These are phyloP conservation scores for Neobulgaria alba DNA, from an alignment of 2,329 filamentous ascomycete genomes.

Conservation along the genomic window DNA sequence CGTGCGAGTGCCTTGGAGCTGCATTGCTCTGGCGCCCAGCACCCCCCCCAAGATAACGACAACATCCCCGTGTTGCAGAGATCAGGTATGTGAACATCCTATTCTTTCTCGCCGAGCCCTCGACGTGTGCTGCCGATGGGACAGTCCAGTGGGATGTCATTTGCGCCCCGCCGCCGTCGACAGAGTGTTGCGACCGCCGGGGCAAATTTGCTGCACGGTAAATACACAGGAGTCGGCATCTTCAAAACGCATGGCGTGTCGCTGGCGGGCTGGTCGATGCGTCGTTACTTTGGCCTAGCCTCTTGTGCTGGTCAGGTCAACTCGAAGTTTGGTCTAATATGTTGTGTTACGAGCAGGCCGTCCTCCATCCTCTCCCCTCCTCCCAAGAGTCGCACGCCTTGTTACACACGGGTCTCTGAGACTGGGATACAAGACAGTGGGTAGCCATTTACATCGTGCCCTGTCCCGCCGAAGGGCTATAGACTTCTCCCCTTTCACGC, in stretches of 20 bases:
- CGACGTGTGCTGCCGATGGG: not conserved
- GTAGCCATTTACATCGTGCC: slow-evolving; percentile 14
- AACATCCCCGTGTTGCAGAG: slow-evolving; percentile 7
- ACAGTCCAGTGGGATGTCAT: not conserved
- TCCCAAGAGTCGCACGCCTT: slow-evolving; percentile 16
- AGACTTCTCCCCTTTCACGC: slow-evolving; percentile 14
- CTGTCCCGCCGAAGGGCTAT: slow-evolving; percentile 18
- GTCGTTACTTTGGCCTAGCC: no score
- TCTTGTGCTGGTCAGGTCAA: slow-evolving; percentile 2
- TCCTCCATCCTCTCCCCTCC: slow-evolving; percentile 14
- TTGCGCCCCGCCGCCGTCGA: no score
- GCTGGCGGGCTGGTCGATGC: not conserved
- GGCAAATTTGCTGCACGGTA: no score
- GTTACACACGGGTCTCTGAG: slow-evolving; percentile 13
- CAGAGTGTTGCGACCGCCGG: no score
- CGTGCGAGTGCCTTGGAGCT: slow-evolving; percentile 17
- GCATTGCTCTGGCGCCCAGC: slow-evolving; percentile 19
- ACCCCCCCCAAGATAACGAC: slow-evolving; percentile 8
- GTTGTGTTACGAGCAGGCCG: slow-evolving; percentile 22
- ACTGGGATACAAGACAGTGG: slow-evolving; percentile 19
- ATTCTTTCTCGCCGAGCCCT: slow-evolving; percentile 2
- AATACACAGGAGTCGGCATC: not conserved
- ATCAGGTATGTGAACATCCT: slow-evolving; percentile 15
- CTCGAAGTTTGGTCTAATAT: slow-evolving; percentile 10
- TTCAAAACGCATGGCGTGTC: not conserved